Evolutionary conservation across 2,329 filamentous ascomycete species (phyloP), one percentile per base, ranked within the genome.

Genomic region (Aspergillus pseudotamarii): DNA sequence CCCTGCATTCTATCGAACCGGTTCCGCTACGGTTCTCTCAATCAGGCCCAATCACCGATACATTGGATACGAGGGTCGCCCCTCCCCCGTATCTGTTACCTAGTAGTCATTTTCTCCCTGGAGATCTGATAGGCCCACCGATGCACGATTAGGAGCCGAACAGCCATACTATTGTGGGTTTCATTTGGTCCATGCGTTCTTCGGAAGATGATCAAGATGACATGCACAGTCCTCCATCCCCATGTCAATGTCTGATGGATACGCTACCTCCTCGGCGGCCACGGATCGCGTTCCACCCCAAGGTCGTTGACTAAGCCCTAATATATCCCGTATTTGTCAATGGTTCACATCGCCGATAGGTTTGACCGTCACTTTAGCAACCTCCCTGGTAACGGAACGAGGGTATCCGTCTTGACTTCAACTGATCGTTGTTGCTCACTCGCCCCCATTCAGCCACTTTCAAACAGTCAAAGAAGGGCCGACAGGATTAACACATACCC

Each of bases 1-100:
- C 61, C 61, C 57, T 63, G 61, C 61, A 59, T 57, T 28, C 55
- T 58, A 28, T 58, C 48, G 50, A 60, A 48, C 58, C 26, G 58
- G 58, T 56, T 34, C n/a, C 38, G 36, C 41, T 57, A 21, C 30
- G 9, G 43, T 41, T 55, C 57, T 36, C 21, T 38, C 19, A 28
- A 28, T 6, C 12, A 34, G 11, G 28, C 34, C 61, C 58, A 63
- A 60, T 59, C 41, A 60, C 26, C 16, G 10, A 28, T 26, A 14
- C 28, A 21, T 11, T 50, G 58, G 58, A 63, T 63, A 63, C 61
- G 57, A 63, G 61, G 53, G 21, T 58, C 53, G 43, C 57, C 38
- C 45, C 32, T 38, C 38, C 38, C 38, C 16, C 38, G 51, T 60
- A 34, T 56, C 36, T 43, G 36, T 41, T 26, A 11, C 45, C 57